Evolutionary conservation across 2,329 filamentous ascomycete genomes (phyloP).

Genomic region (Ampelomyces quisqualis): DNA sequence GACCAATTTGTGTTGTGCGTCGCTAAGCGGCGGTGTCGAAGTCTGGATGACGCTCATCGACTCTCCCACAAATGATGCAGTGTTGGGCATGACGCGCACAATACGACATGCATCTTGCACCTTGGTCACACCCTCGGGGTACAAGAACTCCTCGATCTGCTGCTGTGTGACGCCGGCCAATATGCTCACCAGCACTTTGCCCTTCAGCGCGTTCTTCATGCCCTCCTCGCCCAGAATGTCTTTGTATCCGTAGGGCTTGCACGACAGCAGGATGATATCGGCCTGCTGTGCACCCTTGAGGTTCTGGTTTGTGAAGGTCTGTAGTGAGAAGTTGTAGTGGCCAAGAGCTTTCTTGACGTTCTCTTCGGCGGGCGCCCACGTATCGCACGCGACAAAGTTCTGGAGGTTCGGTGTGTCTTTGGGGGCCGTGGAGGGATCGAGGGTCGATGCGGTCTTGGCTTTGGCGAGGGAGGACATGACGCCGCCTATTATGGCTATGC

Average conservation of each 20-base stretch:
- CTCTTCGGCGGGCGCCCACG: slow-evolving; percentile 67
- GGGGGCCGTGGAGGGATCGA: slow-evolving; percentile 46
- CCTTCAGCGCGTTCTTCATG: slow-evolving; percentile 70
- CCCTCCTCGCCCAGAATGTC: slow-evolving; percentile 67
- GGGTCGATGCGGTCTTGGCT: slow-evolving; percentile 31
- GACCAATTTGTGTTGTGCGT: slow-evolving; percentile 58
- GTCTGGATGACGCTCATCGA: slow-evolving; percentile 77
- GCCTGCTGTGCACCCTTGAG: slow-evolving; percentile 64
- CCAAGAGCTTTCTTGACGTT: slow-evolving; percentile 66
- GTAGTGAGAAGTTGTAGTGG: slow-evolving; percentile 62
- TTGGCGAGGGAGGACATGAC: slow-evolving; percentile 70
- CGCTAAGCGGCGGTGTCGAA: slow-evolving; percentile 58
- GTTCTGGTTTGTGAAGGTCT: slow-evolving; percentile 71
- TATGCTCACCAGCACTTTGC: slow-evolving; percentile 81
- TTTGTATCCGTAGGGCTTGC: slow-evolving; percentile 75
- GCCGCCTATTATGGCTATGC: slow-evolving; percentile 78
- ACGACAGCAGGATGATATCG: slow-evolving; percentile 74
- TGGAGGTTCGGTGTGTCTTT: slow-evolving; percentile 55
- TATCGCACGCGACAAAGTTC: slow-evolving; percentile 79
- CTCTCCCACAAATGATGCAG: slow-evolving; percentile 73
- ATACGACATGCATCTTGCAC: slow-evolving; percentile 59
- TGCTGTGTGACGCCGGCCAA: slow-evolving; percentile 72
- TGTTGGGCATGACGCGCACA: slow-evolving; percentile 83
- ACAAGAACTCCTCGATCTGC: slow-evolving; percentile 66
- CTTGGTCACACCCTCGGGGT: slow-evolving; percentile 50